Conservation (phyloP, 352 stramenopile species). For the Phytophthora podocarpi region DNA sequence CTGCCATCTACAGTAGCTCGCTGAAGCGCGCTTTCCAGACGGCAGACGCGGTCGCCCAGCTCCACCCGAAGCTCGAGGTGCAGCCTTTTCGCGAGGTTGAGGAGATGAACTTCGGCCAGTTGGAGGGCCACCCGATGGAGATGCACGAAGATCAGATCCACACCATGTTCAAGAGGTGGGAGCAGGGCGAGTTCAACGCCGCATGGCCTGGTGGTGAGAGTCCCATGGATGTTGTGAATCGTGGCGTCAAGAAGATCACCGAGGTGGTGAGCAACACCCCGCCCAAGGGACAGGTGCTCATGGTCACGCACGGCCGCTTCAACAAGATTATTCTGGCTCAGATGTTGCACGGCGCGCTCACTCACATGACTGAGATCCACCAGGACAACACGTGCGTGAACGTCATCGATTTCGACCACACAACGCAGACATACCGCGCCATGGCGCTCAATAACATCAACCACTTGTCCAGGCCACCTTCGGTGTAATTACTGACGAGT, state of each 20-base stretch:
- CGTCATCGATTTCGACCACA: conserved; percentile 80
- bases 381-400: conserved; percentile 90
- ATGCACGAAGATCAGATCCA: conserved; percentile 57
- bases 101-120: conserved; percentile 85
- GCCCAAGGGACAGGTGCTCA: conserved; percentile 66
- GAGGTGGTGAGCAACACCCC: conserved; percentile 44
- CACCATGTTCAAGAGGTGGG: conserved; percentile 68
- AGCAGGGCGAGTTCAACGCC: conserved; percentile 51
- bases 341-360: conserved; percentile 62
- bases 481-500: conserved; percentile 15
- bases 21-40: conserved; percentile 63
- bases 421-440: conserved; percentile 51
- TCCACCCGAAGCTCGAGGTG: conserved; percentile 59
- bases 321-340: conserved; percentile 84
- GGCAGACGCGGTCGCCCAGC: conserved; percentile 50
- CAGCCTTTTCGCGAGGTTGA: conserved; percentile 72
- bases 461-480: conserved; percentile 49
- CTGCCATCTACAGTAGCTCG: conserved; percentile 70
- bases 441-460: conserved; percentile 78
- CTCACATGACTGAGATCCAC: conserved; percentile 65
- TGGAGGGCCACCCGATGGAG: conserved; percentile 69
- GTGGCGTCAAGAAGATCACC: conserved; percentile 69
- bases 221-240: conserved; percentile 67
- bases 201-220: conserved; percentile 72
- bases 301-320: conserved; percentile 85